A percentile compares a stretch with the other conserved stretches of the same genome.
Conservation (phyloP, 148 eudicot species). For the Vaccinium corymbosum region DNA sequence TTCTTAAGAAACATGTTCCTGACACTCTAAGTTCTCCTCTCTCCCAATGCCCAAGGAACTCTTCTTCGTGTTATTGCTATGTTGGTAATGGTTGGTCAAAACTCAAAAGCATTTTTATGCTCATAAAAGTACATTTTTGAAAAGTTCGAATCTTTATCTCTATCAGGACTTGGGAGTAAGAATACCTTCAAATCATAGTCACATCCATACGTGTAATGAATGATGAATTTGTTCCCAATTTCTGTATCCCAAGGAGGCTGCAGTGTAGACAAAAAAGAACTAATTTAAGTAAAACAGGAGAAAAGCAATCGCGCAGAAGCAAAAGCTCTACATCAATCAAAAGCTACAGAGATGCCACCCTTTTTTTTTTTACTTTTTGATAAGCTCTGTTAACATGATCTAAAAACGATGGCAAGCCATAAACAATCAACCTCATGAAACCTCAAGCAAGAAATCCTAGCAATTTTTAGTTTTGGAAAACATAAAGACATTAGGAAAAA, state of each 20-base stretch:
- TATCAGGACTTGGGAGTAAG: neutral
- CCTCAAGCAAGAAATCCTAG: neutral
- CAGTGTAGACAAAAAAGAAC: conserved; percentile 16
- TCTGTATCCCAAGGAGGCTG: conserved; percentile 99
- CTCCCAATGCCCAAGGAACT: too few species aligned
- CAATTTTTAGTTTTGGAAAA: neutral
- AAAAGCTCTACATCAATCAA: neutral
- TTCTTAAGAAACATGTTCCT: neutral
- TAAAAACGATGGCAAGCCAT: neutral
- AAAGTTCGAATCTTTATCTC: neutral
- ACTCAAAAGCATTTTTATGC: neutral
- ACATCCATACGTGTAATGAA: conserved; percentile 97
- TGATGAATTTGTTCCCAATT: conserved; percentile 70
- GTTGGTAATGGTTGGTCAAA: neutral
- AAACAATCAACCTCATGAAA: neutral
- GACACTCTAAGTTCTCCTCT: neutral
- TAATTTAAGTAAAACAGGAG: conserved; percentile 6
- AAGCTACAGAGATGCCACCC: neutral
- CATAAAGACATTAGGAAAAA: neutral
- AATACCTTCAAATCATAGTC: conserved; percentile 93
- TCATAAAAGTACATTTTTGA: neutral
- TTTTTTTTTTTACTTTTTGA: neutral
- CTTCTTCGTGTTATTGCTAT: neutral
- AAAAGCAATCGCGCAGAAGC: neutral
- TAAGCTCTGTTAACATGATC: neutral